Base-by-base conservation (phyloP, 176 grass and related monocot genomes). In the Triticum timopheevii region DNA sequence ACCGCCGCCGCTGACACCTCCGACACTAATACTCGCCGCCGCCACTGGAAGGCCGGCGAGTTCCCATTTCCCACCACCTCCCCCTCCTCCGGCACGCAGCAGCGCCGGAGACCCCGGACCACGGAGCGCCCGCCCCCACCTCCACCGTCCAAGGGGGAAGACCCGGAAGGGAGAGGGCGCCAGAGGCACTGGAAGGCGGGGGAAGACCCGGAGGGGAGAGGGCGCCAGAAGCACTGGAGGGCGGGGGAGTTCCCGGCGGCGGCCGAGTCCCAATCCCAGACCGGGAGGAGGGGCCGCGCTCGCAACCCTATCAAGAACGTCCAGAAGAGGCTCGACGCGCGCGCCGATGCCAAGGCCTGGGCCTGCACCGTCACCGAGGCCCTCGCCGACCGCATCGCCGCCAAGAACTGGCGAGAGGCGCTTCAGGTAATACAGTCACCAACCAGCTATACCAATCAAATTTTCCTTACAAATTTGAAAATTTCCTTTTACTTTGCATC, bases 301-400 rank as follows among this genome's bases (percentile, higher is more conserved):
- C 77, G 90, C 39, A 88, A n/a, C 22, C 86, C 90, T 47, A 82
- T 95, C 24, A 95, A 94, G 86, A 98, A 94, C 81, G 71, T 98
- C 36, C 90, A 92, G 90, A 98, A 94, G 88, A 87, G 87, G 78
- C 25, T 90, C 20, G 91, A 95, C 19, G 83, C 87, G 24, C 89
- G 93, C 6, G 86, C 79, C 22, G 77, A 89, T 1, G 83, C 93
- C 63, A 90, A 80, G 78, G 93, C 93, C 12, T 98, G 96, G 96
- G 90, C 77, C n/a, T 91, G 90, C 92, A 98, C 93, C 6, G 91
- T 98, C 86, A 95, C 96, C 19, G 96, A 98, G 76, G 88, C 90
- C 10, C 90, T 98, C 12, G 56, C 91, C 1, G 96, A 95, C 38
- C 78, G 80, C 77, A 92, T 98, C 84, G 76, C 73, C 76, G 71